Base-by-base conservation (phyloP, 2,329 filamentous ascomycete species). In the Claviceps sp. region DNA sequence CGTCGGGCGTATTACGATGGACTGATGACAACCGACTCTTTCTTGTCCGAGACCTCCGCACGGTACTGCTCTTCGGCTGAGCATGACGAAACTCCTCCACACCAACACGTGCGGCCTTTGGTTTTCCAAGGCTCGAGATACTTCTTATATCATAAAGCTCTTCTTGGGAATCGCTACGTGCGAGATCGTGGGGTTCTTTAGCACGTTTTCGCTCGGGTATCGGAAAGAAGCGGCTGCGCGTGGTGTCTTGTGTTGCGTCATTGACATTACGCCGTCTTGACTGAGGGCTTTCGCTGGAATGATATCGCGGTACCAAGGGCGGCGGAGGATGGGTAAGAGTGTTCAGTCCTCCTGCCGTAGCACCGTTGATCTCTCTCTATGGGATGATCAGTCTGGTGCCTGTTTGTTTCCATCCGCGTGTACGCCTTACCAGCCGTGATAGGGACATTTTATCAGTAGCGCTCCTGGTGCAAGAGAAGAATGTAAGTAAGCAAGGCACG, bases 391-490 rank as follows among this genome's bases (percentile, higher is more conserved):
- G 49, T 40, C 41, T 48, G 14, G n/a, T n/a, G 46, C 48, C 46
- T 44, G 41, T 43, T 52, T 20, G 20, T 14, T 41, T 26, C 8
- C 30, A 40, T 38, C 34, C n/a, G 20, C n/a, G 38, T 43, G 22
- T 20, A 14, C 20, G 30, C 54, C 61, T 49, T 49, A 65, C 63
- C 55, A 65, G 50, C 55, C 59, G 57, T 47, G 43, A 9, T 30
- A 53, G 51, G 55, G 52, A 56, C 51, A 58, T 60, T 52, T 54
- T 57, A 54, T 54, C 34, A 42, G 40, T 49, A 44, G 37, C 43
- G 54, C 52, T 60, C 63, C 65, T 55, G 54, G 52, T 44, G 44
- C 45, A 20, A 34, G 46, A 59, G 59, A 56, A 63, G 59, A 52
- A 52, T 41, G 20, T 36, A 22, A 48, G 9, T 22, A 46, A 14